A percentile compares a stretch with the other conserved stretches of the same genome.
phyloP scores from a whole-genome alignment of 768 basidiomycete species.

The Lactarius vividus region DNA sequence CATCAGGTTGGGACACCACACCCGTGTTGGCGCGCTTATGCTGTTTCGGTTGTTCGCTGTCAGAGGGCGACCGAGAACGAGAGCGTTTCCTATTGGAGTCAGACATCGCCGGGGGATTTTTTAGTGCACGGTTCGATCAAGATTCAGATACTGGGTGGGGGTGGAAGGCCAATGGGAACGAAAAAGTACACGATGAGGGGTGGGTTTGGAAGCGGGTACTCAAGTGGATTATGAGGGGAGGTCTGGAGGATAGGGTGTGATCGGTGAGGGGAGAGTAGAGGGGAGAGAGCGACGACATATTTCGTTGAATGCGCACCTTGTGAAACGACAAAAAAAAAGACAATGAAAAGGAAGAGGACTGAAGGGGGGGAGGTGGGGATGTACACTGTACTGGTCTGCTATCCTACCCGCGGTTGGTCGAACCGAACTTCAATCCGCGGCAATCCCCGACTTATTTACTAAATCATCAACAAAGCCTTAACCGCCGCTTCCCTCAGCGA shows the following conservation, averaged over 20 bases:
- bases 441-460: constrained; percentile 8
- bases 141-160: constrained; percentile 39
- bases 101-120: constrained; percentile 58
- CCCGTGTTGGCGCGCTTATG: constrained; percentile 85
- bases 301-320: constrained; percentile 26
- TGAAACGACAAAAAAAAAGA: constrained; percentile 2
- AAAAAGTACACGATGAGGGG: constrained; percentile 32
- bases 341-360: constrained; percentile 17
- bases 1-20: constrained; percentile 50
- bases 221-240: constrained; percentile 26
- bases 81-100: constrained; percentile 84
- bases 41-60: constrained; percentile 74
- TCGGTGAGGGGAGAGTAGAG: constrained; percentile 34
- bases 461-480: constrained; percentile 7
- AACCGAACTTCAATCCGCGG: constrained; percentile 16
- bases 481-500: constrained; percentile 12
- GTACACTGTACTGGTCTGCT: neutral
- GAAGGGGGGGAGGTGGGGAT: neutral
- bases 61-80: constrained; percentile 81
- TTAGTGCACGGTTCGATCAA: constrained; percentile 35
- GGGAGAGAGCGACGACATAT: constrained; percentile 30
- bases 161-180: constrained; percentile 31
- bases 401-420: neutral
- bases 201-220: constrained; percentile 26
- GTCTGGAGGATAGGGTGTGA: constrained; percentile 29